Conservation (phyloP, 2,329 filamentous ascomycete species). For the Diaporthe sp. region DNA sequence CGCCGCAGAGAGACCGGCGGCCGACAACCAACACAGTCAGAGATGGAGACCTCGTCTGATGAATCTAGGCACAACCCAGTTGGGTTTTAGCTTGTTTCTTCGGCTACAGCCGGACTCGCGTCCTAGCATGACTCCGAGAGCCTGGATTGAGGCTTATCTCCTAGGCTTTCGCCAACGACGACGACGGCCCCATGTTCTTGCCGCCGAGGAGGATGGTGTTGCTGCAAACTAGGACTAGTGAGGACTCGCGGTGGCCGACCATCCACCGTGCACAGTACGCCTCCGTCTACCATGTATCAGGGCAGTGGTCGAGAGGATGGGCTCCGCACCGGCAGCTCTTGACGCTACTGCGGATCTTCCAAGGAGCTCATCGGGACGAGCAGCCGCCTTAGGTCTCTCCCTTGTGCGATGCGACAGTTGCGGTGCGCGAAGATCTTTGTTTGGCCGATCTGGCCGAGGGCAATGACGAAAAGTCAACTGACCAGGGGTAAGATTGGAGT, state of each 20-base stretch:
- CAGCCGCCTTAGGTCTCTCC: conserved; percentile 13
- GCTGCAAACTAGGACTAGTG: not conserved
- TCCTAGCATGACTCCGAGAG: conserved; percentile 27
- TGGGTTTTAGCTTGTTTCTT: conserved; percentile 23
- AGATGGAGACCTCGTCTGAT: conserved; percentile 16
- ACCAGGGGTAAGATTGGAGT: conserved; percentile 30
- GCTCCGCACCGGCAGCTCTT: conserved; percentile 2
- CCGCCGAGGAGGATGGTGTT: not conserved
- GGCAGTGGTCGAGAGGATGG: conserved; percentile 1
- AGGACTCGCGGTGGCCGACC: not conserved
- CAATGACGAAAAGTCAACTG: conserved; percentile 27
- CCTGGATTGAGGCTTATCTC: conserved; percentile 1
- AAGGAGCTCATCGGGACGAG: conserved; percentile 22
- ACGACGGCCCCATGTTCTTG: not conserved
- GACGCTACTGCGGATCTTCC: conserved; percentile 1
- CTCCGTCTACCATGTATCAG: not conserved
- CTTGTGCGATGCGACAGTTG: conserved; percentile 29
- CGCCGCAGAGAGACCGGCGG: not conserved
- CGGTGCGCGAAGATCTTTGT: conserved; percentile 32
- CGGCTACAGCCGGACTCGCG: conserved; percentile 32
- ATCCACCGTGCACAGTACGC: not conserved
- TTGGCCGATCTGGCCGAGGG: conserved; percentile 30
- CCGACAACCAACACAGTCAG: conserved; percentile 12
- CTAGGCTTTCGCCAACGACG: not conserved
- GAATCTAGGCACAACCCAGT: conserved; percentile 31